Evolutionary conservation across 768 basidiomycete species (phyloP), one percentile per base, ranked within the genome.

Genomic region (Bullera alba): DNA sequence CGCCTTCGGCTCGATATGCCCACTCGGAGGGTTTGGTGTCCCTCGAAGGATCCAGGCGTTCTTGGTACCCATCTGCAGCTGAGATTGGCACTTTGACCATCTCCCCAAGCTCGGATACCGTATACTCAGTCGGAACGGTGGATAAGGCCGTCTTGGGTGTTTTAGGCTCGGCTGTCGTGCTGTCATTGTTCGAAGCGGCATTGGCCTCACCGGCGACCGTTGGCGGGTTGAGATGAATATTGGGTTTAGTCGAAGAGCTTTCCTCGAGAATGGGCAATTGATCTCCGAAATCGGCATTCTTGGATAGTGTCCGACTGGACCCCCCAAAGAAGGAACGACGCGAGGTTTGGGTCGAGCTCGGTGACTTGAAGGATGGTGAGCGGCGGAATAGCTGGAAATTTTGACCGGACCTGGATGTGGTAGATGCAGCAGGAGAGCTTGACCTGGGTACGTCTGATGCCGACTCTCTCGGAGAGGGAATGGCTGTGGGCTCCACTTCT

Each of bases 1-100:
- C 88, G n/a, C 93, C 93, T 75, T 96, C 93, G 0, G 88, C 83
- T 19, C 89, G 74, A 67, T 96, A 97, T 55, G 67, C 74, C 91
- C 92, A 97, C 12, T 63, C 57, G 2, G 21, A 12, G 1, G 54
- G 29, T 26, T 37, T n/a, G 5, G 58, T 60, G 7, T 59, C 57
- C 44, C 21, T 17, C 19, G 8, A 17, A 32, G 39, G 29, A 17
- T 46, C n/a, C 7, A 16, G 14, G 5, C 25, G 29, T n/a, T 15
- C 3, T 25, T 30, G 5, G n/a, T 10, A 6, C 0, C 5, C 29
- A 32, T 34, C 5, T 5, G 7, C 15, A 27, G 48, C 29, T 3
- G 49, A 12, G 4, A 26, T 27, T 15, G 57, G 41, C 15, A 53
- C 38, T 38, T 60, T 60, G 43, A 61, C 36, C 22, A 56, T 53